Base-by-base conservation (phyloP, 2,329 filamentous ascomycete species). In the Alternaria hordeiaustralica region DNA sequence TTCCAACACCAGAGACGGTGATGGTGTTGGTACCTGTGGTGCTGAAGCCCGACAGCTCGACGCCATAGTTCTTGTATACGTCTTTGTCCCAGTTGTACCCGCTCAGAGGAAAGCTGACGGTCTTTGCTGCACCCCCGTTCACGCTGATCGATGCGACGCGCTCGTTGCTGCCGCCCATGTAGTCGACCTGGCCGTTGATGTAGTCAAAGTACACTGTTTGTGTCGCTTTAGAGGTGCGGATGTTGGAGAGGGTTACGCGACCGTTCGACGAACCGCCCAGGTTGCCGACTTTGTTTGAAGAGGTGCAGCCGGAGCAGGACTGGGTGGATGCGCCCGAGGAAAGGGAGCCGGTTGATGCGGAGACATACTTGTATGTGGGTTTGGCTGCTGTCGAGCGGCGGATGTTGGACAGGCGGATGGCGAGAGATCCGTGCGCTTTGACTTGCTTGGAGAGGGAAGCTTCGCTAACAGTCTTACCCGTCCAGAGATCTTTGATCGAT, bases 61-160 rank as follows among this genome's bases (percentile, higher is more conserved):
- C 69, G 2, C 61, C 61, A 10, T 69, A 71, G 25, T 46, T 51
- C 55, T 69, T 69, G 20, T 36, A 23, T 9, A 71, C 59, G 18
- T 70, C 66, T 36, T 54, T 60, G 6, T 64, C 61, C 66, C 68
- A 71, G 15, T 69, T 69, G 43, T 71, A 71, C 9, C 69, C 69
- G 7, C 57, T 65, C 1, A 71, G 47, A 12, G 68, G 68, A 20
- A 71, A 71, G 61, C 69, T 70, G 3, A 69, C 58, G 1, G 61
- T 71, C 64, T 67, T 63, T 15, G 64, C 64, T 3, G 64, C 41
- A 12, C 68, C 69, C 2, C 69, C 69, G 15, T 71, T 71, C 13
- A 71, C 68, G 26, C 69, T 71, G 9, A 70, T 54, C 4, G 64
- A 55, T 13, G 69, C 69, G 21, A 69, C 9, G 6, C 69, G 66